A percentile compares a stretch with the other conserved stretches of the same genome.
These are phyloP conservation scores for Stagonosporopsis chrysanthemi DNA, from an alignment of 2,329 filamentous ascomycete genomes.

Conservation along the genomic window DNA sequence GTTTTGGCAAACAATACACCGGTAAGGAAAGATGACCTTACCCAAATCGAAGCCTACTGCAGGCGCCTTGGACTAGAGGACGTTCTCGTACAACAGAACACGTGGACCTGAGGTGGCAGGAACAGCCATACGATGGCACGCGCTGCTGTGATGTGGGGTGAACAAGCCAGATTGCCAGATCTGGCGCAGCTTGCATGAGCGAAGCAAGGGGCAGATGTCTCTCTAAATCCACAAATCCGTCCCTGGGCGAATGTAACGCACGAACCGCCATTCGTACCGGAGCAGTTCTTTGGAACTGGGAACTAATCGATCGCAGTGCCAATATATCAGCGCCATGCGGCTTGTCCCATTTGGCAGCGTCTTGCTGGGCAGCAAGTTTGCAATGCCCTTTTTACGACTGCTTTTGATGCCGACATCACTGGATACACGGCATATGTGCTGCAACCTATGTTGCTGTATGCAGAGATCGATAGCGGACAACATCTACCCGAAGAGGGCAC, in stretches of 20 bases:
- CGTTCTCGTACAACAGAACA: constrained; percentile 33
- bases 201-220: constrained; percentile 5
- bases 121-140: constrained; percentile 21
- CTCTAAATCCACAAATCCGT: background rate
- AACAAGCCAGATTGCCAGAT: constrained; percentile 2
- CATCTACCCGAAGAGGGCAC: background rate
- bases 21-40: constrained; percentile 22
- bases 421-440: background rate
- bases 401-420: background rate
- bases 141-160: constrained; percentile 26
- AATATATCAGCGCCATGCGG: constrained; percentile 2
- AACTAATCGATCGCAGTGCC: background rate
- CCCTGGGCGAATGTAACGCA: background rate
- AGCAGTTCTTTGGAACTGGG: background rate
- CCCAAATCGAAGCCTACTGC: constrained; percentile 29
- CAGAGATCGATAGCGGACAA: background rate
- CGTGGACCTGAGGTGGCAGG: constrained; percentile 25
- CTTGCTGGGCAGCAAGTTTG: background rate
- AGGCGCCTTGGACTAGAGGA: constrained; percentile 26
- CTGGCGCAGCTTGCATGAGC: constrained; percentile 10
- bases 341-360: background rate
- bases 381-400: too few species aligned
- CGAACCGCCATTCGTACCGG: background rate
- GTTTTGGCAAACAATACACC: constrained; percentile 13
- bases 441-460: background rate